Evolutionary conservation across 2,329 filamentous ascomycete genomes (phyloP).

Genomic region (Tolypocladium endophyticum): DNA sequence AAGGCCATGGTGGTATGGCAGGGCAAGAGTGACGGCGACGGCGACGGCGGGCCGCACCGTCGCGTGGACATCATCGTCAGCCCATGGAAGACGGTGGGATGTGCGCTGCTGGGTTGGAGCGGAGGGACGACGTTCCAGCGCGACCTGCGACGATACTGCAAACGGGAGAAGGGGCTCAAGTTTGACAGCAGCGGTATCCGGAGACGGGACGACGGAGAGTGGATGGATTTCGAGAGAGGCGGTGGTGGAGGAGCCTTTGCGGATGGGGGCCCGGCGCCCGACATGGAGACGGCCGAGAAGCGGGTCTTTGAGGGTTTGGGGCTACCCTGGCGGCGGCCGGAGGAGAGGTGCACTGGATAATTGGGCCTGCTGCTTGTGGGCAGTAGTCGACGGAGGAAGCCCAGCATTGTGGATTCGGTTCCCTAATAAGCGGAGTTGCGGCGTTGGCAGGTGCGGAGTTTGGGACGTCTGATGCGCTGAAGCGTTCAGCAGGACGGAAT

Average conservation of each 20-base stretch:
- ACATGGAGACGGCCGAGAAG: slow-evolving; percentile 65
- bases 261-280: slow-evolving; percentile 34
- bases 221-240: slow-evolving; percentile 61
- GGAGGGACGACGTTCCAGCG: slow-evolving; percentile 84
- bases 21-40: slow-evolving; percentile 7
- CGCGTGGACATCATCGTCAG: slow-evolving; percentile 87
- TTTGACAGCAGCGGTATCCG: slow-evolving; percentile 87
- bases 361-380: neutral
- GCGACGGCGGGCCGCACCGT: slow-evolving; percentile 45
- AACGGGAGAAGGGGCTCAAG: slow-evolving; percentile 61
- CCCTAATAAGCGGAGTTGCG: neutral
- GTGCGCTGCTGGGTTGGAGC: slow-evolving; percentile 79
- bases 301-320: slow-evolving; percentile 70
- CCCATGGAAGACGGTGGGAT: slow-evolving; percentile 82
- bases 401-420: neutral
- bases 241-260: slow-evolving; percentile 8
- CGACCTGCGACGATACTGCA: slow-evolving; percentile 73
- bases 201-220: slow-evolving; percentile 50
- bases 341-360: slow-evolving; percentile 58
- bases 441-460: neutral
- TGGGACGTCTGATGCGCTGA: no score
- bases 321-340: slow-evolving; percentile 54
- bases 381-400: neutral
- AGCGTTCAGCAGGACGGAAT: no score
- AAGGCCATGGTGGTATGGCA: slow-evolving; percentile 94